phyloP scores from a whole-genome alignment of 179 eudicot species.

The Silene coronaria region DNA sequence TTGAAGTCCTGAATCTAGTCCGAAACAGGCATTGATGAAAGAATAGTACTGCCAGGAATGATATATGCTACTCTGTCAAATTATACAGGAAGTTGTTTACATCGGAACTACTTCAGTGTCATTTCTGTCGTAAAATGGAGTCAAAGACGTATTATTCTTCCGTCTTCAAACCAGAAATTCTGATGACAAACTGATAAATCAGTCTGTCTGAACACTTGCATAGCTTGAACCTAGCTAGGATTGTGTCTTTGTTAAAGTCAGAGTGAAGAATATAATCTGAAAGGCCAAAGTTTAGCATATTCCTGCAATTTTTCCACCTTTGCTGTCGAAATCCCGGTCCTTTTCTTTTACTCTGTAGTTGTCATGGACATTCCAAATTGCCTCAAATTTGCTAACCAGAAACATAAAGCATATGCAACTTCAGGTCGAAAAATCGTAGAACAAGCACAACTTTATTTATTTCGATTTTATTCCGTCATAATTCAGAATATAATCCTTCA shows the following conservation, averaged over 20 bases:
- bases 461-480: constrained; percentile 1
- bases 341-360: no score
- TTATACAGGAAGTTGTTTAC: no score
- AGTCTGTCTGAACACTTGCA: neutral
- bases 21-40: no score
- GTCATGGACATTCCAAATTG: neutral
- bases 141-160: neutral
- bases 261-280: constrained; percentile 7
- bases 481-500: neutral
- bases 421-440: neutral
- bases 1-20: no score
- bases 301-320: constrained; percentile 4
- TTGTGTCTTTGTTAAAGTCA: neutral
- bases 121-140: no score
- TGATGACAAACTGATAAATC: neutral
- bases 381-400: neutral
- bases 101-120: no score
- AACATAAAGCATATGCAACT: neutral
- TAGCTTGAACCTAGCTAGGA: constrained; percentile 4
- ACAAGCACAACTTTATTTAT: neutral
- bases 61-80: no score
- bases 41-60: no score
- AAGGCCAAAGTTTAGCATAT: neutral
- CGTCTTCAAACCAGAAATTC: neutral
- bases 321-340: neutral